Evolutionary conservation across 2,329 filamentous ascomycete species (phyloP), one percentile per base, ranked within the genome.

Genomic region (Fusarium siculi): DNA sequence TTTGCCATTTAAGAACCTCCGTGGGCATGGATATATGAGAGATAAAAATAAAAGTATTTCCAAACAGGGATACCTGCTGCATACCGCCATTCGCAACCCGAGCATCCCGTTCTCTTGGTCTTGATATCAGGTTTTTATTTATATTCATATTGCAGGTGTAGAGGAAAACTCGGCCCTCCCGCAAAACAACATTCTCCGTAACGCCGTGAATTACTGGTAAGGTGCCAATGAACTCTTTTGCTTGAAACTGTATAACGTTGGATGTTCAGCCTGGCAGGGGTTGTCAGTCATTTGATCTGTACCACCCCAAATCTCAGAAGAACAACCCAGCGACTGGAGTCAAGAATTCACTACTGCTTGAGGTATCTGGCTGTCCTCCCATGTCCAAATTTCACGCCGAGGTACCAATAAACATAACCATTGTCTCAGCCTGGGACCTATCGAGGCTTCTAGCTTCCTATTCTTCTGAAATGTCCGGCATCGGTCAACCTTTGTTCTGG

Each of bases 221-320:
- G 23, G 23, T 23, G 34, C 34, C 23, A 32, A 30, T 19, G 18
- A 39, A 63, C 42, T 36, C 11, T 25, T n/a, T 18, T 18, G 18
- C 15, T 16, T n/a, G 34, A 9, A 25, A 25, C 16, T 23, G 64
- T 49, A 46, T 7, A 19, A 47, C 56, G 25, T 32, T 42, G 50
- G 50, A 39, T 32, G n/a, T 42, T 56, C 70, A 70, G 66, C 65
- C 60, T 42, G 55, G 56, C 66, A 73, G 60, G 52, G 70, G 54
- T 42, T 18, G n/a, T 46, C 36, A 52, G 70, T 73, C 70, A 70
- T 62, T 73, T 63, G 70, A 70, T 73, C 42, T 66, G 52, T 66
- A 55, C 52, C 57, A 67, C 55, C 34, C 34, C 39, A 40, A 32
- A 18, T 42, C 32, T 52, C 30, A 23, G 10, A 53, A 54, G 23